phyloP scores from a whole-genome alignment of 2,329 filamentous ascomycete genomes.

The Tolypocladium ophioglossoides region DNA sequence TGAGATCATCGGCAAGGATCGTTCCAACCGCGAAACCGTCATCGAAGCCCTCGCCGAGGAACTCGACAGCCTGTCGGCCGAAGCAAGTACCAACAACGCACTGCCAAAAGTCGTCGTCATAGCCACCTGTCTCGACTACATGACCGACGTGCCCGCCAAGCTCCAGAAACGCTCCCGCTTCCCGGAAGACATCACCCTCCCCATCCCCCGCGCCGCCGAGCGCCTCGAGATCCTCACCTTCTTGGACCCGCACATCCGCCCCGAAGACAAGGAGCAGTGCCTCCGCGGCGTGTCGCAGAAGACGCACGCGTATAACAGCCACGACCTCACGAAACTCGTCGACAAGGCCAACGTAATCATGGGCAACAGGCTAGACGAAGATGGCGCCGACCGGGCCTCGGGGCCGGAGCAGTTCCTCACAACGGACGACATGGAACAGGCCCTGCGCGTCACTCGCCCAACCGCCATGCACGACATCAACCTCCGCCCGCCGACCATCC shows the following conservation, averaged over 20 bases:
- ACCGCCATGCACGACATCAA: constrained; percentile 85
- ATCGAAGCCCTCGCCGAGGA: constrained; percentile 41
- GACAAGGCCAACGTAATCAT: constrained; percentile 17
- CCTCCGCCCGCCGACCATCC: constrained; percentile 74
- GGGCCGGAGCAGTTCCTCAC: constrained; percentile 18
- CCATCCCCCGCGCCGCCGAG: constrained; percentile 62
- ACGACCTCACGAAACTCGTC: constrained; percentile 61
- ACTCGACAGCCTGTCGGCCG: constrained; percentile 41
- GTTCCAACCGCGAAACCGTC: constrained; percentile 37
- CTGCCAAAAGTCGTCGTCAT: constrained; percentile 58
- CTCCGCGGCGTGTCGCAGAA: constrained; percentile 55
- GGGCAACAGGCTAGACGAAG: constrained; percentile 12
- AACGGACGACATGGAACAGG: constrained; percentile 48
- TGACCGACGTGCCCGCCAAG: constrained; percentile 59
- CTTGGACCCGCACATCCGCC: constrained; percentile 35
- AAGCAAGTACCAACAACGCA: constrained; percentile 22
- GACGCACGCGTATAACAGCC: constrained; percentile 80
- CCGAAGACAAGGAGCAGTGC: constrained; percentile 37
- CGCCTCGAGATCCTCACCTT: constrained; percentile 65
- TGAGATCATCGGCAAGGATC: constrained; percentile 52
- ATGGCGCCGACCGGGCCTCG: constrained; percentile 3
- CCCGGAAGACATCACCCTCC: constrained; percentile 56
- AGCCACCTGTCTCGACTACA: constrained; percentile 60
- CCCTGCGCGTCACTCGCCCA: constrained; percentile 60
- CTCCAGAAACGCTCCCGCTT: constrained; percentile 59